Evolutionary conservation across 2,329 filamentous ascomycete species (phyloP).

Genomic region (Emmonsia crescens): DNA sequence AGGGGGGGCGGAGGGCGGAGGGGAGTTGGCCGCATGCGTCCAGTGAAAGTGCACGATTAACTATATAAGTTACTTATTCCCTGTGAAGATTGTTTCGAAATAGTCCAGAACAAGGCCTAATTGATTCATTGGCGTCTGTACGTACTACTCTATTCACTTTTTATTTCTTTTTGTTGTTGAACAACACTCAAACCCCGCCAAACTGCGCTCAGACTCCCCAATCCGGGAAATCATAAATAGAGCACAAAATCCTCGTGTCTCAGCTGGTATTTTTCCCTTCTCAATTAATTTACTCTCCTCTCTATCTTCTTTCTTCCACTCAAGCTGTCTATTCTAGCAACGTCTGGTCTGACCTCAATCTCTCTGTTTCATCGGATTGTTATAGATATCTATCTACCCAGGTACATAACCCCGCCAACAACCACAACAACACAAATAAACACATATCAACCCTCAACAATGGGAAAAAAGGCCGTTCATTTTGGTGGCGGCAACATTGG

Average conservation of each 20-base stretch:
- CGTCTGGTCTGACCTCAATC: background rate
- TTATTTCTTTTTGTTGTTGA: background rate
- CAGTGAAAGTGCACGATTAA: background rate
- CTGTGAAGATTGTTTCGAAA: background rate
- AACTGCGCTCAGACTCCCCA: background rate
- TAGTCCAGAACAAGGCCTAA: background rate
- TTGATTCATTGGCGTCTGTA: background rate
- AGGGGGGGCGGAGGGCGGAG: no score
- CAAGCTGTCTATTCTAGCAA: no score
- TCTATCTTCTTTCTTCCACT: no score
- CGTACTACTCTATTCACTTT: no score
- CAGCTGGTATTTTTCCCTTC: background rate
- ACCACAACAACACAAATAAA: background rate
- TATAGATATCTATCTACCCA: background rate
- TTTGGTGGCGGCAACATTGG: slow-evolving; percentile 82
- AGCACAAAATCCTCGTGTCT: background rate
- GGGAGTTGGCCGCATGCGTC: background rate
- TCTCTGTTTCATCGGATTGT: background rate
- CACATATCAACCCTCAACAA: slow-evolving; percentile 13
- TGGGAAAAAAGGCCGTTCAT: slow-evolving; percentile 58
- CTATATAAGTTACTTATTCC: no score
- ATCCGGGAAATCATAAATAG: background rate
- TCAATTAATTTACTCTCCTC: background rate
- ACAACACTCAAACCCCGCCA: background rate
- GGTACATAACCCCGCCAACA: background rate